phyloP scores from a whole-genome alignment of 108 stramenopile species.

The Nannochloropsis gaditana region DNA sequence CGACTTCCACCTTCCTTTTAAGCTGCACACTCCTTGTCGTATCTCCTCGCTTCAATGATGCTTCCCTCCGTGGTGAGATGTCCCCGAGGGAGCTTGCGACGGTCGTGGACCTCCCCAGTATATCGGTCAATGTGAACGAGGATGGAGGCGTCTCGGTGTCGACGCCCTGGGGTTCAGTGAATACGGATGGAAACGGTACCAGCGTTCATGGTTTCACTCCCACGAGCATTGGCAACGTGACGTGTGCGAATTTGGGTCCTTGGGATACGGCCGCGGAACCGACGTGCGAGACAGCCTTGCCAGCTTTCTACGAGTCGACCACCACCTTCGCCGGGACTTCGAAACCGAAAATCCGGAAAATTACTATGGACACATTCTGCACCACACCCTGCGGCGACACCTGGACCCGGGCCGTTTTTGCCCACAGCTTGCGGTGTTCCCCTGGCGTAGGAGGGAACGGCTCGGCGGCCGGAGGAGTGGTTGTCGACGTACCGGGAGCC shows the following conservation, averaged over 20 bases:
- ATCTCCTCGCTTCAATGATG: not conserved
- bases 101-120: not conserved
- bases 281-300: not conserved
- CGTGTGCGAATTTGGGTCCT: not conserved
- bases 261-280: not conserved
- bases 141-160: not conserved
- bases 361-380: not conserved
- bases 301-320: not conserved
- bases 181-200: not conserved
- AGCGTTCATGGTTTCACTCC: not conserved
- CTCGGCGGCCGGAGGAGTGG: not conserved
- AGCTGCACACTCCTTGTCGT: not conserved
- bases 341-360: not conserved
- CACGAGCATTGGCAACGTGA: not conserved
- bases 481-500: not conserved
- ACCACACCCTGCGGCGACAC: not conserved
- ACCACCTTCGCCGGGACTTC: not conserved
- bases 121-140: not conserved
- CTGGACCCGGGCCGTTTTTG: not conserved
- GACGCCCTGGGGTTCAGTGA: not conserved
- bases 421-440: not conserved
- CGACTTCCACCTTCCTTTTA: not conserved
- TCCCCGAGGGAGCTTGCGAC: not conserved
- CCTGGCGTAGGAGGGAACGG: not conserved
- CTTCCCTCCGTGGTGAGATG: not conserved